phyloP scores from a whole-genome alignment of 2,329 filamentous ascomycete species.

The Hypocreales sp. region DNA sequence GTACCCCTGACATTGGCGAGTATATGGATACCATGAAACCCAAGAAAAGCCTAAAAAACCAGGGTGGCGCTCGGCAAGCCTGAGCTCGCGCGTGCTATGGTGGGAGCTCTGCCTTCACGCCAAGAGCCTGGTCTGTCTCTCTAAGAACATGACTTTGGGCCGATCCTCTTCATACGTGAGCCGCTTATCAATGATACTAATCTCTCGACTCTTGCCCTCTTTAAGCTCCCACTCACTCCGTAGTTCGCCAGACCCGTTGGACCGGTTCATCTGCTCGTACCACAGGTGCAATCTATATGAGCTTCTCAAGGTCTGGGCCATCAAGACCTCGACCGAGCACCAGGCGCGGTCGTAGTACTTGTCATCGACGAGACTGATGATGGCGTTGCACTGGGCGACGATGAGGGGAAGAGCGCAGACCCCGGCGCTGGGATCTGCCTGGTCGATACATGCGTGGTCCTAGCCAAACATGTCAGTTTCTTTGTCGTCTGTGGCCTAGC shows the following conservation, averaged over 20 bases:
- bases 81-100: too few relatives aligned
- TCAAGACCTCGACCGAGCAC: constrained; percentile 20
- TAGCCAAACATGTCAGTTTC: constrained; percentile 3
- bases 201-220: constrained; percentile 3
- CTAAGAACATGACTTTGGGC: constrained; percentile 10
- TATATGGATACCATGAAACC: too few relatives aligned
- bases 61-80: too few relatives aligned
- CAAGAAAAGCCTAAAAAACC: too few relatives aligned
- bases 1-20: too few relatives aligned
- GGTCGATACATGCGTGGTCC: constrained; percentile 23
- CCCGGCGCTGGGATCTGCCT: constrained; percentile 15
- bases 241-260: background rate
- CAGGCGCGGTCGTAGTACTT: constrained; percentile 19
- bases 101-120: constrained; percentile 4
- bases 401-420: constrained; percentile 19
- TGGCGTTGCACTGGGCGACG: constrained; percentile 21
- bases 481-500: background rate
- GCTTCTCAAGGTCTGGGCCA: constrained; percentile 14
- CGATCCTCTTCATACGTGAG: constrained; percentile 9
- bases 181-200: constrained; percentile 4
- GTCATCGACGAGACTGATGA: constrained; percentile 21
- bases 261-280: constrained; percentile 10
- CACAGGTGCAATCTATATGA: constrained; percentile 17
- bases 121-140: constrained; percentile 9
- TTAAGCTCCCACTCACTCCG: constrained; percentile 1